phyloP scores from a whole-genome alignment of 805 yeast genomes.

The Saturnispora silvae region DNA sequence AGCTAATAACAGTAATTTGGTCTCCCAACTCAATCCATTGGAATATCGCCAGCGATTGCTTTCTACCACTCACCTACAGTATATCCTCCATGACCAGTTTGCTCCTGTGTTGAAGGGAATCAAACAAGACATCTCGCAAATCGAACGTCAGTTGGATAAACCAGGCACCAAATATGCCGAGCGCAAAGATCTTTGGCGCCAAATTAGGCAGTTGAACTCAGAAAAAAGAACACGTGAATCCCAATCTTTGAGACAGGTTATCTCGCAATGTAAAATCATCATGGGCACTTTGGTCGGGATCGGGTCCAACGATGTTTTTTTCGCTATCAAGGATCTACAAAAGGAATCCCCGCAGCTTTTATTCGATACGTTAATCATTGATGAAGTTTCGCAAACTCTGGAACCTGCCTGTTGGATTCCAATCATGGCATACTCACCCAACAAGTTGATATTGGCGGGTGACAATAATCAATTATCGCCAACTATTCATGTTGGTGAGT shows the following conservation, averaged over 20 bases:
- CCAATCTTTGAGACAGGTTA: slow-evolving; percentile 47
- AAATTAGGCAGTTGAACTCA: slow-evolving; percentile 55
- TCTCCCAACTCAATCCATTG: background rate
- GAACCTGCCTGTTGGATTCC: slow-evolving; percentile 99
- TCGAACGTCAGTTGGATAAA: slow-evolving; percentile 40
- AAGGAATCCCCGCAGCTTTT: slow-evolving; percentile 16
- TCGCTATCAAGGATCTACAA: slow-evolving; percentile 5
- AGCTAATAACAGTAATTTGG: background rate
- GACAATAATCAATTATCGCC: slow-evolving; percentile 92
- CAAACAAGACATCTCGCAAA: slow-evolving; percentile 6
- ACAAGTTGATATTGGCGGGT: slow-evolving; percentile 73
- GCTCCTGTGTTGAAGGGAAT: slow-evolving; percentile 5
- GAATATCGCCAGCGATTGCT: slow-evolving; percentile 5
- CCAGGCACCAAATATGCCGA: slow-evolving; percentile 41
- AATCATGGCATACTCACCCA: slow-evolving; percentile 50
- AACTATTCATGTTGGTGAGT: slow-evolving; percentile 44
- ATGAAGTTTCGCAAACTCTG: slow-evolving; percentile 88
- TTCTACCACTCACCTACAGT: slow-evolving; percentile 5
- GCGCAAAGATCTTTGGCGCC: slow-evolving; percentile 54
- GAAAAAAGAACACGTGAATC: slow-evolving; percentile 62
- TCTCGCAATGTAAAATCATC: slow-evolving; percentile 56
- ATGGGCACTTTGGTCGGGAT: slow-evolving; percentile 48
- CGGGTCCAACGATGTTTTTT: slow-evolving; percentile 6
- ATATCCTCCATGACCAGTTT: slow-evolving; percentile 4
- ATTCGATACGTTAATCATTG: slow-evolving; percentile 79